Percentiles rank a stretch among this genome's conserved stretches.
These are phyloP conservation scores for Vararia minispora DNA, from an alignment of 768 basidiomycete species.

Conservation along the genomic window DNA sequence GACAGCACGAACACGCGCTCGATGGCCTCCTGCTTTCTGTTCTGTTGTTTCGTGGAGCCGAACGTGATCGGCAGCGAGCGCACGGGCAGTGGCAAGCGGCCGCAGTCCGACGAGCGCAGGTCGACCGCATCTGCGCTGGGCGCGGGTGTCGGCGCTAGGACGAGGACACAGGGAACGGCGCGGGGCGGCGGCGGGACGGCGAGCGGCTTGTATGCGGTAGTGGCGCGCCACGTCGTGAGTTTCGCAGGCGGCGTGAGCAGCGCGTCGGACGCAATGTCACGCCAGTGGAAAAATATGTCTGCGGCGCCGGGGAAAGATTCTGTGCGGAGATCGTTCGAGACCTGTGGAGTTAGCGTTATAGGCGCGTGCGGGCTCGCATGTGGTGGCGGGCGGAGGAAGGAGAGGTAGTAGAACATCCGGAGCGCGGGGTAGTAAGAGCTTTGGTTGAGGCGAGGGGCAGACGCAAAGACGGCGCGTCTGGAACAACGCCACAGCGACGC, in stretches of 20 bases:
- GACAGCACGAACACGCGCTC: constrained; percentile 42
- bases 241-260: constrained; percentile 38
- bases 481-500: too few relatives aligned
- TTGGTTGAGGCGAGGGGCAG: too few relatives aligned
- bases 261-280: constrained; percentile 4
- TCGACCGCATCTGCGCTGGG: constrained; percentile 25
- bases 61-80: constrained; percentile 55
- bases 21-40: constrained; percentile 57
- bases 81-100: constrained; percentile 45
- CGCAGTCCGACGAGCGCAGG: constrained; percentile 31
- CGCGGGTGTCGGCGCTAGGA: constrained; percentile 34
- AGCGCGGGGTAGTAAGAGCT: too few relatives aligned
- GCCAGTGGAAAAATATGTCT: constrained; percentile 69
- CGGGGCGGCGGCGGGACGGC: constrained; percentile 50
- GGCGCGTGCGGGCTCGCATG: constrained; percentile 29
- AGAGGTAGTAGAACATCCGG: constrained; percentile 88
- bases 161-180: constrained; percentile 47
- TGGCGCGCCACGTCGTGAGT: constrained; percentile 61
- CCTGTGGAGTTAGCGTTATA: constrained; percentile 67
- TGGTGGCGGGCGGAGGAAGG: constrained; percentile 83
- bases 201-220: constrained; percentile 68
- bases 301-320: constrained; percentile 43
- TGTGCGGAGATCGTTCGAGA: constrained; percentile 85
- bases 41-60: constrained; percentile 21
- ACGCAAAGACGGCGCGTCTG: too few relatives aligned